These are phyloP conservation scores for Pholiota microspora DNA, from an alignment of 768 basidiomycete species.

Conservation along the genomic window DNA sequence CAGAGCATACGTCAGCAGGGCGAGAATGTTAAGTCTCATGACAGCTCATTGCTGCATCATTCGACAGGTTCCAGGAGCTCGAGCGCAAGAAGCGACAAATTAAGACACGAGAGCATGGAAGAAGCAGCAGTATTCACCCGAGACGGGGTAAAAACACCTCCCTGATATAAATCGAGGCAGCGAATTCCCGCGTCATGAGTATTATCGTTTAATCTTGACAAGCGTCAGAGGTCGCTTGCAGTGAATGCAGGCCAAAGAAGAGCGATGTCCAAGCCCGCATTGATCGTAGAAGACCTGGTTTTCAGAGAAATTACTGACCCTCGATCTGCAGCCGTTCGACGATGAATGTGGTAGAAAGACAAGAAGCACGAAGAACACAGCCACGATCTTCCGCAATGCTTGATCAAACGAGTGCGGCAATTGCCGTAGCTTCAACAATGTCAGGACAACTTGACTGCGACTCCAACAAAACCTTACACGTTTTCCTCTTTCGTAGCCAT, in stretches of 20 bases:
- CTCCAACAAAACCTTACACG: not conserved
- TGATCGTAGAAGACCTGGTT: not conserved
- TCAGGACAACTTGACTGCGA: not conserved
- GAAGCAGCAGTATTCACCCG: not conserved
- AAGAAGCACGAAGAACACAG: not conserved
- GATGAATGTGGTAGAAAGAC: not conserved
- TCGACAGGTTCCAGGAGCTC: not conserved
- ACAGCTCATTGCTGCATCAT: not conserved
- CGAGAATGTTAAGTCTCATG: not conserved
- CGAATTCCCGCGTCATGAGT: not conserved
- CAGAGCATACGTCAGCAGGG: not conserved
- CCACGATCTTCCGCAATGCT: not conserved
- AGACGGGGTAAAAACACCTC: not conserved
- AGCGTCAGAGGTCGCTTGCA: no score
- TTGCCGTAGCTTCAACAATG: not conserved
- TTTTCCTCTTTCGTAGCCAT: not conserved
- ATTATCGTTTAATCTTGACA: not conserved
- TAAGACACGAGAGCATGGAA: not conserved
- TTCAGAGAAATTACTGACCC: not conserved
- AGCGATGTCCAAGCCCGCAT: no score
- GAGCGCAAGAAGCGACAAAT: not conserved
- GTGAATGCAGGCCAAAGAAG: no score
- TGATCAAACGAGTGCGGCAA: not conserved
- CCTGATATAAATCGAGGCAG: not conserved
- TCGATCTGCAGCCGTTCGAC: not conserved